phyloP scores from a whole-genome alignment of 2,329 filamentous ascomycete species.

The Neocatenulostroma microsporum region DNA sequence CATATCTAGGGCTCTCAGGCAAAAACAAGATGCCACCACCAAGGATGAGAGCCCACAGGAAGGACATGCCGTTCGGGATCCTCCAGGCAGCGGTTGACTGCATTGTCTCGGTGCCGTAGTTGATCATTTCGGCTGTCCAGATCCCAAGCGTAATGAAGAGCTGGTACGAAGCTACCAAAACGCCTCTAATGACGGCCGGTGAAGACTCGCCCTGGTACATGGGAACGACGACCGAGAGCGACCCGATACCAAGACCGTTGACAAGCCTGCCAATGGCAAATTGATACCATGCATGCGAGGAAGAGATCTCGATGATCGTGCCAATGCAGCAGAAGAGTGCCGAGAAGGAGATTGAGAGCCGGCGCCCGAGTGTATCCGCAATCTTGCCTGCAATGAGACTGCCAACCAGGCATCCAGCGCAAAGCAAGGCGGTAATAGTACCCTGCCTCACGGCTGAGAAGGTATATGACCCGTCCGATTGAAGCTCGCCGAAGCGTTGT shows the following conservation, averaged over 20 bases:
- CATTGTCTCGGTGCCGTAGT: conserved; percentile 52
- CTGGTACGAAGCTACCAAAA: conserved; percentile 59
- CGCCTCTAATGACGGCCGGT: conserved; percentile 56
- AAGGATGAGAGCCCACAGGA: conserved; percentile 50
- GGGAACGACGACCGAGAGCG: conserved; percentile 55
- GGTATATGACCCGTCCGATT: conserved; percentile 28
- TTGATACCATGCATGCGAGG: conserved; percentile 49
- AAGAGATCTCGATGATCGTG: conserved; percentile 56
- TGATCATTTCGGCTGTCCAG: conserved; percentile 44
- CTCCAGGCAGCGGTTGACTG: conserved; percentile 51
- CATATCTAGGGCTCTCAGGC: conserved; percentile 51
- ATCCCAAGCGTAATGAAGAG: conserved; percentile 64
- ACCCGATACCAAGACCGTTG: conserved; percentile 59
- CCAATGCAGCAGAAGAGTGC: conserved; percentile 58
- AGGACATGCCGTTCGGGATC: conserved; percentile 54
- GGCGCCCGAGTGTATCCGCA: conserved; percentile 55
- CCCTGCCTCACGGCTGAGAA: conserved; percentile 57
- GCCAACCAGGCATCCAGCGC: conserved; percentile 53
- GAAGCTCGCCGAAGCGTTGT: conserved; percentile 43
- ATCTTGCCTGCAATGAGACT: conserved; percentile 52
- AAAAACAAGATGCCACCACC: conserved; percentile 49
- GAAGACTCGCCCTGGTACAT: conserved; percentile 63
- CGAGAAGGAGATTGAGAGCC: conserved; percentile 54
- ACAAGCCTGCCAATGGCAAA: conserved; percentile 57
- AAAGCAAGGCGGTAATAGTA: conserved; percentile 51